A percentile compares a stretch with the other conserved stretches of the same genome.
Evolutionary conservation across 1,284 basidiomycete genomes (phyloP).

Genomic region (Cerrena zonata): DNA sequence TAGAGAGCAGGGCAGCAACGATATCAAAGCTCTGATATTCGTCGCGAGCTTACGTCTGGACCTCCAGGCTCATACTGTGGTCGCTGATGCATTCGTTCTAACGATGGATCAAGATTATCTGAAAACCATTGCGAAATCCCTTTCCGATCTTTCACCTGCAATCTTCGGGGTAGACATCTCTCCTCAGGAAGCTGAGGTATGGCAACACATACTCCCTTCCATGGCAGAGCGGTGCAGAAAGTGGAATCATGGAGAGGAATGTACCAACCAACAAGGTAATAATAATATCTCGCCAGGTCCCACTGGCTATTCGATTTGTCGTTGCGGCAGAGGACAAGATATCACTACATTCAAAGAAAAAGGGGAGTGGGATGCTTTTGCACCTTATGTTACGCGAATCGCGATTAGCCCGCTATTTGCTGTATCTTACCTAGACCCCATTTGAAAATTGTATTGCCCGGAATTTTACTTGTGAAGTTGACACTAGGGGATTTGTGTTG

Average conservation of each 20-base stretch:
- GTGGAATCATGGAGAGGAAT: conserved; percentile 42
- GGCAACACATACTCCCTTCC: conserved; percentile 43
- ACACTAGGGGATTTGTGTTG: too few species aligned
- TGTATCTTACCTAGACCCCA: conserved; percentile 37
- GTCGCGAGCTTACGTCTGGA: conserved; percentile 40
- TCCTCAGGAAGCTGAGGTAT: conserved; percentile 32
- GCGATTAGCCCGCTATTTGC: conserved; percentile 46
- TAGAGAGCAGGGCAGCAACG: conserved; percentile 16
- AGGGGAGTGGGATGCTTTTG: conserved; percentile 29
- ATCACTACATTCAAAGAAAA: conserved; percentile 26
- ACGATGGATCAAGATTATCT: conserved; percentile 26
- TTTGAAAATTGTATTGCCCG: too few species aligned
- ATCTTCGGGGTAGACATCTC: conserved; percentile 10
- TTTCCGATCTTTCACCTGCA: background rate
- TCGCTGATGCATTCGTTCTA: conserved; percentile 41
- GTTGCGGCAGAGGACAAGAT: conserved; percentile 42
- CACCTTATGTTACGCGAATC: conserved; percentile 38
- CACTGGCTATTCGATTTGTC: conserved; percentile 38
- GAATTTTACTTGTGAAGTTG: too few species aligned
- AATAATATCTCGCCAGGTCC: conserved; percentile 28
- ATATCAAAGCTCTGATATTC: conserved; percentile 34
- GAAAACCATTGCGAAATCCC: conserved; percentile 8
- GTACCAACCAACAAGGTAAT: conserved; percentile 33
- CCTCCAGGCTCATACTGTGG: conserved; percentile 36
- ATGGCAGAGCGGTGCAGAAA: conserved; percentile 46